Percentiles rank a stretch among this genome's conserved stretches.
Evolutionary conservation across 2,329 filamentous ascomycete genomes (phyloP).

Genomic region (Hymenoscyphus infarciens): DNA sequence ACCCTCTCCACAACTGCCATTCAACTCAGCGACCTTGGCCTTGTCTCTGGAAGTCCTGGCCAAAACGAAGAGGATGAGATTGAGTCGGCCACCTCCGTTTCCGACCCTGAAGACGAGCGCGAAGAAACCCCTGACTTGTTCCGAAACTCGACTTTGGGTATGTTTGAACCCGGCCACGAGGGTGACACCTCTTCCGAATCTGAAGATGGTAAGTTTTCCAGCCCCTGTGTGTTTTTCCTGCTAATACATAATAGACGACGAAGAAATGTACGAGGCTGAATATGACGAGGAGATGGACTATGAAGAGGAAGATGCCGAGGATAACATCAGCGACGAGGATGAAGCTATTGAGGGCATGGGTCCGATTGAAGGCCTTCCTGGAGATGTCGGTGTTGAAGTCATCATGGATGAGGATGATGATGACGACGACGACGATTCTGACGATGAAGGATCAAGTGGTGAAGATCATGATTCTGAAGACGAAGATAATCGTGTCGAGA

Average conservation of each 20-base stretch:
- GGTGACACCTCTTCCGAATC: conserved; percentile 71
- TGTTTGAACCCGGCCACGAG: conserved; percentile 81
- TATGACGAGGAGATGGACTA: conserved; percentile 91
- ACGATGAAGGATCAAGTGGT: conserved; percentile 59
- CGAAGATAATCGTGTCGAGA: conserved; percentile 46
- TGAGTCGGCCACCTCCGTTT: conserved; percentile 81
- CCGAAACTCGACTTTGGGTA: conserved; percentile 90
- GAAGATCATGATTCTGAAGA: conserved; percentile 56
- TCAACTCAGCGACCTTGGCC: conserved; percentile 66
- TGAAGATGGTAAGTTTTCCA: conserved; percentile 52
- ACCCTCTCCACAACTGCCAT: conserved; percentile 84
- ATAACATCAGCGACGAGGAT: conserved; percentile 86
- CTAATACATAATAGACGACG: conserved; percentile 58
- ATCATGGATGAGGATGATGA: conserved; percentile 77
- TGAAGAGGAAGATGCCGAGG: conserved; percentile 78
- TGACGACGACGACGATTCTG: conserved; percentile 48
- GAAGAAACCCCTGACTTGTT: conserved; percentile 97
- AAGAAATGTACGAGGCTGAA: conserved; percentile 91
- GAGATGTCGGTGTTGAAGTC: conserved; percentile 63
- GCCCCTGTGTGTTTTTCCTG: not conserved
- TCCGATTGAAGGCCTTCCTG: conserved; percentile 71
- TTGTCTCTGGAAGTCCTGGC: conserved; percentile 63
- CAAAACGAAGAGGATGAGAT: conserved; percentile 83
- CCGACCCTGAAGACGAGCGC: conserved; percentile 78
- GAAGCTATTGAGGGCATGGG: conserved; percentile 80